A percentile compares a stretch with the other conserved stretches of the same genome.
These are phyloP conservation scores for Saccharomyces pastorianus DNA, from an alignment of 1,139 yeast genomes.

Conservation along the genomic window DNA sequence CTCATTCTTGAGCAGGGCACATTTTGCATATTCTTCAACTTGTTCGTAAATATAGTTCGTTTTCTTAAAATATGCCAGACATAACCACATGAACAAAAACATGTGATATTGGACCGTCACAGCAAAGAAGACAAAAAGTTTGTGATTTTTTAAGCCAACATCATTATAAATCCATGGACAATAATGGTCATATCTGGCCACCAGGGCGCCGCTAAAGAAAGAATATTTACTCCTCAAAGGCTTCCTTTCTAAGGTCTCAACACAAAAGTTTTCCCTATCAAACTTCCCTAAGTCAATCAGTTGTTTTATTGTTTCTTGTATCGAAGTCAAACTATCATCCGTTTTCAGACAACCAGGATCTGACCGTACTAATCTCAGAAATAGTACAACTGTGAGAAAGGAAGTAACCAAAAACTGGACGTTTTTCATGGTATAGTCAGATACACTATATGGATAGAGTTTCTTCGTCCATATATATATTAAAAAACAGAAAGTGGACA, in stretches of 20 bases:
- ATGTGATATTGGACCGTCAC: constrained; percentile 48
- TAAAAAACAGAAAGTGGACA: background rate
- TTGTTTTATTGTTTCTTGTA: constrained; percentile 46
- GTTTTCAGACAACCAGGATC: constrained; percentile 76
- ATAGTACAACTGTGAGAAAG: constrained; percentile 29
- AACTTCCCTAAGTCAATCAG: constrained; percentile 53
- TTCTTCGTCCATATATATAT: constrained; percentile 1
- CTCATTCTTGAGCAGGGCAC: constrained; percentile 42
- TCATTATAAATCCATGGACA: constrained; percentile 94
- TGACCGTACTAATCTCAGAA: constrained; percentile 54
- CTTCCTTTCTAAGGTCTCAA: constrained; percentile 60
- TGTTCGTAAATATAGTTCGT: constrained; percentile 17
- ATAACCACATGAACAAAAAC: constrained; percentile 37
- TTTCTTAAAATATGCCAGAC: constrained; percentile 41
- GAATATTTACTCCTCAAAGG: constrained; percentile 81
- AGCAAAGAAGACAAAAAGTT: constrained; percentile 61
- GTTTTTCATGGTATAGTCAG: constrained; percentile 3
- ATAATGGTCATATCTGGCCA: constrained; percentile 82
- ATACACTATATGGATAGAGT: background rate
- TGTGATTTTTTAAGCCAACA: constrained; percentile 80
- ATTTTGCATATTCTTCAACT: constrained; percentile 22
- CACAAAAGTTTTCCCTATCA: constrained; percentile 70
- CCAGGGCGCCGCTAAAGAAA: constrained; percentile 44
- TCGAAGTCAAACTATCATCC: constrained; percentile 40
- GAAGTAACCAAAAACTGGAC: background rate